phyloP scores from a whole-genome alignment of 2,329 filamentous ascomycete species.

The Phialocephala sp. region DNA sequence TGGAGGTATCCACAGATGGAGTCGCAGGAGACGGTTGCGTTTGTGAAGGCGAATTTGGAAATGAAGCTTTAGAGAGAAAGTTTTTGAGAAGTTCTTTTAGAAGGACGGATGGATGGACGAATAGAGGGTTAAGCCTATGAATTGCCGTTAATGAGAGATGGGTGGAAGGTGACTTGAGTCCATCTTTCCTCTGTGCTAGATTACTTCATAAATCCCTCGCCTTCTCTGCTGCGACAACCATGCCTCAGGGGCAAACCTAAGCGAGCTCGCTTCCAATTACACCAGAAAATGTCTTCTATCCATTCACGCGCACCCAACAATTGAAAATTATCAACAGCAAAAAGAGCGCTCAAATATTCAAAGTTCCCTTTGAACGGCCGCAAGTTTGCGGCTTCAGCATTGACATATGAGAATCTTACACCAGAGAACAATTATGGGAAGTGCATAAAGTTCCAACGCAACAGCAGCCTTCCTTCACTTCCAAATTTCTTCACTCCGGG shows the following conservation, averaged over 20 bases:
- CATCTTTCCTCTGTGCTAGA: no score
- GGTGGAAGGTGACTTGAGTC: no score
- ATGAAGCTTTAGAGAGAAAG: neutral
- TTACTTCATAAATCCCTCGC: no score
- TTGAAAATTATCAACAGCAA: neutral
- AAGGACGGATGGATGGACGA: neutral
- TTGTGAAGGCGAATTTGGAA: constrained; percentile 8
- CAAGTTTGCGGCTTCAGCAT: constrained; percentile 6
- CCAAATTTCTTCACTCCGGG: neutral
- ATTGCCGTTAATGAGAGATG: no score
- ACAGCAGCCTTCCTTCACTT: neutral
- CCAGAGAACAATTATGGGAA: no score
- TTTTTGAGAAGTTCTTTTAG: neutral
- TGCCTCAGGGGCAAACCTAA: neutral
- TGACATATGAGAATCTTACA: no score
- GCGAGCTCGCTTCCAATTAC: neutral
- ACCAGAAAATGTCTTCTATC: neutral
- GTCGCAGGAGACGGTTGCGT: constrained; percentile 3
- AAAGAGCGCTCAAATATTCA: neutral
- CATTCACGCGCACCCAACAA: neutral
- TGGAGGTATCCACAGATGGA: constrained; percentile 8
- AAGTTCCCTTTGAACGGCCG: constrained; percentile 3
- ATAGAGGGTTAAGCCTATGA: no score
- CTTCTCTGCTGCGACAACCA: no score
- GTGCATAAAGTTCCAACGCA: neutral